These are phyloP conservation scores for Fraxinus greggii DNA, from an alignment of 305 asterid genomes.

Conservation along the genomic window DNA sequence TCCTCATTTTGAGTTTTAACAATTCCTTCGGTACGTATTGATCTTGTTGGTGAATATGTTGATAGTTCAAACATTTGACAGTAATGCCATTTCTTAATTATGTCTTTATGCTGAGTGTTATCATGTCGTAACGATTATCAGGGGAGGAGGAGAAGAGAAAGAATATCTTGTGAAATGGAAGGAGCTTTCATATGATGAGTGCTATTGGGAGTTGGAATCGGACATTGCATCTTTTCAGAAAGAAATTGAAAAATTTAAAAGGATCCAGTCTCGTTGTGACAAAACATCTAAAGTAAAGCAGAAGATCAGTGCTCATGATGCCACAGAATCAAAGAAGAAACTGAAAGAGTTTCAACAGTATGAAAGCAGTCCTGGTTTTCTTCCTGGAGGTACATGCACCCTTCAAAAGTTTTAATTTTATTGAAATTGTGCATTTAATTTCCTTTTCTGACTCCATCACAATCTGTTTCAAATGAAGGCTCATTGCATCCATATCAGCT, in stretches of 20 bases:
- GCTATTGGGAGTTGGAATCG: constrained; percentile 87
- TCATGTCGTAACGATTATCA: constrained; percentile 36
- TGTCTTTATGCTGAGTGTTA: constrained; percentile 3
- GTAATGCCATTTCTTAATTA: neutral
- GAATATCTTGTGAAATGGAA: constrained; percentile 98
- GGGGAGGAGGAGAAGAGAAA: constrained; percentile 67
- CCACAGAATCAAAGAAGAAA: constrained; percentile 56
- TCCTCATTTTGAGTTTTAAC: neutral
- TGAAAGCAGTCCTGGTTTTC: constrained; percentile 85
- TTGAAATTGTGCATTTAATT: neutral
- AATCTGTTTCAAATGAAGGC: constrained; percentile 48
- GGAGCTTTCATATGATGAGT: constrained; percentile 94
- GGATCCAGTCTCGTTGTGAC: constrained; percentile 48
- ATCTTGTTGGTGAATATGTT: neutral
- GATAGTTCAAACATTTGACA: neutral
- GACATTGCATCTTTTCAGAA: constrained; percentile 68
- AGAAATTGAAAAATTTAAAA: constrained; percentile 70
- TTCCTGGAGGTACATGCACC: constrained; percentile 67
- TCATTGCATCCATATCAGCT: constrained; percentile 96
- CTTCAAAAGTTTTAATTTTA: neutral
- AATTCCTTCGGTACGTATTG: neutral
- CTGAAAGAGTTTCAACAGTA: constrained; percentile 83
- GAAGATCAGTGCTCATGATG: constrained; percentile 54
- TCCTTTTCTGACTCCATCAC: neutral
- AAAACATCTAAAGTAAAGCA: constrained; percentile 54